Percentiles rank a stretch among this genome's conserved stretches.
phyloP scores from a whole-genome alignment of 306 rosid species.

The Macrotyloma uniflorum region DNA sequence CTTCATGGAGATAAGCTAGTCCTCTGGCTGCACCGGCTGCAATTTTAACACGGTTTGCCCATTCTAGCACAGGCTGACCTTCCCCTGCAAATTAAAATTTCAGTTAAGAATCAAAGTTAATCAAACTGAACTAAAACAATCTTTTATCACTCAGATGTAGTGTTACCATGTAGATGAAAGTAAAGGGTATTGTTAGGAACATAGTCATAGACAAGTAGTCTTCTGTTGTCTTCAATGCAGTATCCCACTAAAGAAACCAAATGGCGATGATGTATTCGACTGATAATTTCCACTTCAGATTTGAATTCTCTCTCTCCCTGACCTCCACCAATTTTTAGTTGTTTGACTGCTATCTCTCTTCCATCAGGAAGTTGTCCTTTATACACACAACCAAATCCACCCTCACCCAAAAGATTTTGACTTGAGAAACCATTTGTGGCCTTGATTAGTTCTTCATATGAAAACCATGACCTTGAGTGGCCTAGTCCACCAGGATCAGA shows the following conservation, averaged over 20 bases:
- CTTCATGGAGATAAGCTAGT: conserved; percentile 95
- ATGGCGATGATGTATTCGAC: conserved; percentile 96
- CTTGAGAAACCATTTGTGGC: conserved; percentile 80
- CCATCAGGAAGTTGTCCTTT: conserved; percentile 88
- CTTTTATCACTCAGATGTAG: conserved; percentile 24
- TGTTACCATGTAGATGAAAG: conserved; percentile 88
- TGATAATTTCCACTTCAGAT: conserved; percentile 89
- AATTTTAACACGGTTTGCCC: conserved; percentile 79
- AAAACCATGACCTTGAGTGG: conserved; percentile 83
- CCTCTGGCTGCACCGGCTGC: conserved; percentile 98
- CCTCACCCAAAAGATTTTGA: conserved; percentile 85
- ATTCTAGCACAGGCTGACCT: conserved; percentile 65
- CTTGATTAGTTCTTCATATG: conserved; percentile 75
- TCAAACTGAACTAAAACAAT: conserved; percentile 28
- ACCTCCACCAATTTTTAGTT: conserved; percentile 80
- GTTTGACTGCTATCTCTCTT: conserved; percentile 86
- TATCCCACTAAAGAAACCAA: conserved; percentile 91
- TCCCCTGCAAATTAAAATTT: conserved; percentile 52
- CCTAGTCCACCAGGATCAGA: conserved; percentile 67
- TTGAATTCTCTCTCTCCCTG: conserved; percentile 93
- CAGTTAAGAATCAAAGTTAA: conserved; percentile 28
- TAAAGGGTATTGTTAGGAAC: conserved; percentile 78
- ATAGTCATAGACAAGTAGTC: conserved; percentile 91
- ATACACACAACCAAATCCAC: conserved; percentile 92
- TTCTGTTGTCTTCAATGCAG: conserved; percentile 71